phyloP scores from a whole-genome alignment of 1,284 basidiomycete genomes.

The Trichosporon sp. region DNA sequence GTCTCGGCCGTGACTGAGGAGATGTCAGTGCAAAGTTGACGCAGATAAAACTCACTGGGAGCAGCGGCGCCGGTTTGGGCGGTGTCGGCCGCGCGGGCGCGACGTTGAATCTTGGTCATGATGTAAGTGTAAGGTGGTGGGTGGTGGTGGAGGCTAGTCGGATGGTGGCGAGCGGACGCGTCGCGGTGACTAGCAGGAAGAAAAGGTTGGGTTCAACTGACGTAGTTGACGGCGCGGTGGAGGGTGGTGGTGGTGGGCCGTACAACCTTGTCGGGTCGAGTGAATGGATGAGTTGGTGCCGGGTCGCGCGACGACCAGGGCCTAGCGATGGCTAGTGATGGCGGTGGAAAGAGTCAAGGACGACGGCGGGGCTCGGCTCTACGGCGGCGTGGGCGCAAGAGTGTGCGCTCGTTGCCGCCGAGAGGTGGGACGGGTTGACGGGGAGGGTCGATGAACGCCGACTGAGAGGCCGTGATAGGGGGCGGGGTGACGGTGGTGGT shows the following conservation, averaged over 20 bases:
- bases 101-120: constrained; percentile 49
- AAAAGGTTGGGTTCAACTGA: neutral
- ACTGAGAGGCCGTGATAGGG: neutral
- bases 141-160: neutral
- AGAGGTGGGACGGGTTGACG: neutral
- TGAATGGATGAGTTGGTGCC: neutral
- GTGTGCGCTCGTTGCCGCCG: constrained; percentile 2
- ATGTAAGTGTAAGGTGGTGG: neutral
- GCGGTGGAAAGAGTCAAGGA: neutral
- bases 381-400: constrained; percentile 3
- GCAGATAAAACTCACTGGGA: neutral
- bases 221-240: neutral
- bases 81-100: constrained; percentile 33
- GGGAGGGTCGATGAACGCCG: neutral
- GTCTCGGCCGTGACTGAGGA: constrained; percentile 33
- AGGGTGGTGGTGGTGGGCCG: constrained; percentile 1
- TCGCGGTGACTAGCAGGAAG: neutral
- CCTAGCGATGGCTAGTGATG: neutral
- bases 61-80: neutral
- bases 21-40: constrained; percentile 9
- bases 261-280: neutral
- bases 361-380: neutral
- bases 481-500: neutral
- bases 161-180: neutral
- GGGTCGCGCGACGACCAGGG: constrained; percentile 2